Evolutionary conservation across 768 basidiomycete genomes (phyloP).

Genomic region (Goffeauzyma gilvescens): DNA sequence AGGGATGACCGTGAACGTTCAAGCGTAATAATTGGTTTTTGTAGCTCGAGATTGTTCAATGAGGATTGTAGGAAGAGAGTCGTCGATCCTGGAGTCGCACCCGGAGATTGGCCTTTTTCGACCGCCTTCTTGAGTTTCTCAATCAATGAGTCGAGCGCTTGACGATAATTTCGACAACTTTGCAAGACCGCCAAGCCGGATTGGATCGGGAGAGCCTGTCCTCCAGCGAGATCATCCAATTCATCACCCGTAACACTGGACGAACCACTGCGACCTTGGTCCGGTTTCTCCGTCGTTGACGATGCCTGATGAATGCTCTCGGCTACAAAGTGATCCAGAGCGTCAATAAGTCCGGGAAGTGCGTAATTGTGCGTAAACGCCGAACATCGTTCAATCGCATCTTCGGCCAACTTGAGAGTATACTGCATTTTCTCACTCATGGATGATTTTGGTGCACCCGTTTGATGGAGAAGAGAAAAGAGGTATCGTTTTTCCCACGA

Average conservation of each 20-base stretch:
- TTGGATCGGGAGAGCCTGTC: too few species aligned
- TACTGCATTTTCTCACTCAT: neutral
- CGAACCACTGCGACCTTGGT: too few species aligned
- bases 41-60: constrained; percentile 62
- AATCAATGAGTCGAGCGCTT: too few species aligned
- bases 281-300: too few species aligned
- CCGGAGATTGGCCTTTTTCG: too few species aligned
- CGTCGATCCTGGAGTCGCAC: constrained; percentile 42
- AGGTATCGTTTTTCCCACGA: constrained; percentile 55
- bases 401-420: constrained; percentile 49
- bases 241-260: too few species aligned
- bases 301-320: too few species aligned
- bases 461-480: constrained; percentile 11
- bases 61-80: constrained; percentile 58
- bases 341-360: constrained; percentile 48
- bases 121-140: too few species aligned
- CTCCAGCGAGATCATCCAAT: constrained; percentile 41
- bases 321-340: constrained; percentile 44
- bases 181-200: neutral
- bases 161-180: constrained; percentile 36
- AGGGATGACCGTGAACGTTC: too few species aligned
- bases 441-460: too few species aligned
- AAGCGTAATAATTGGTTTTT: too few species aligned
- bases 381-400: constrained; percentile 53
- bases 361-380: constrained; percentile 83